Conservation (phyloP, 768 basidiomycete genomes). For the Tylopilus plumbeoviolaceoides region DNA sequence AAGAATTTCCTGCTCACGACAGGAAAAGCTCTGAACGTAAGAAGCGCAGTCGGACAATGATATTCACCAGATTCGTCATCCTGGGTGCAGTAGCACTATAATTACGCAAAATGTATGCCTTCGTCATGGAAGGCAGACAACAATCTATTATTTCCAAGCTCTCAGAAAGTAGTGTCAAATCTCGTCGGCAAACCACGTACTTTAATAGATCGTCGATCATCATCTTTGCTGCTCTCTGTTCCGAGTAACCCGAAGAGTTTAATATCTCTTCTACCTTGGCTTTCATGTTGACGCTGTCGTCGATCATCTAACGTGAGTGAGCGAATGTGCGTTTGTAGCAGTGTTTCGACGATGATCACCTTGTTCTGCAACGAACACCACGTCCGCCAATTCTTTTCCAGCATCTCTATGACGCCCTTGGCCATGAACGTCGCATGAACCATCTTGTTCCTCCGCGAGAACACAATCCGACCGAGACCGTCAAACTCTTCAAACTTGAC, state of each 20-base stretch:
- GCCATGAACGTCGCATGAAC: constrained; percentile 88
- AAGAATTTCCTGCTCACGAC: background rate
- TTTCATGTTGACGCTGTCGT: constrained; percentile 68
- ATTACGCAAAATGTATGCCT: constrained; percentile 67
- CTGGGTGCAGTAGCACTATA: background rate
- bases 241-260: constrained; percentile 63
- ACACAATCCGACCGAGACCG: constrained; percentile 87
- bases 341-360: constrained; percentile 32
- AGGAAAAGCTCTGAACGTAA: background rate
- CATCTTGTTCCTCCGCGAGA: constrained; percentile 87
- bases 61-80: background rate
- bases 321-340: background rate
- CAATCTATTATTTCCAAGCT: constrained; percentile 38
- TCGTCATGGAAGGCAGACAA: constrained; percentile 71
- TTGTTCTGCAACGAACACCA: constrained; percentile 82
- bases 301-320: constrained; percentile 48
- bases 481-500: constrained; percentile 98
- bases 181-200: constrained; percentile 41
- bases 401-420: constrained; percentile 91
- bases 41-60: background rate
- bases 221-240: constrained; percentile 90
- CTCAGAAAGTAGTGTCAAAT: background rate
- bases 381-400: constrained; percentile 90
- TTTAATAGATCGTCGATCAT: constrained; percentile 86
- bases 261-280: constrained; percentile 70